Conservation (phyloP, 208 protist genomes). For the Tritrichomonas foetus region DNA sequence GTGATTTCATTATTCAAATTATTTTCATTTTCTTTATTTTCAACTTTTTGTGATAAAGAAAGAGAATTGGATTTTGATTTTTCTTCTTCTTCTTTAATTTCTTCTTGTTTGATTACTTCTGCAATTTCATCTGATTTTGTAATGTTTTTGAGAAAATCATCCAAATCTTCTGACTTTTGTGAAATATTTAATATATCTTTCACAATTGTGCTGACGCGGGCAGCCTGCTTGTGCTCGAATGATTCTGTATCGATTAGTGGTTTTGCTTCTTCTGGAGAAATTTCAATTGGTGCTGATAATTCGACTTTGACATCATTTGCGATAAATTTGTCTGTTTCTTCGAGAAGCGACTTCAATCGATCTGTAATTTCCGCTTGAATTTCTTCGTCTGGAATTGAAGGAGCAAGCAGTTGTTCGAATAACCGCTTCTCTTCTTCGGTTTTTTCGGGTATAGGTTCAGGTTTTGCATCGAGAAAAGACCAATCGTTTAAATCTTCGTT, state of each 20-base stretch:
- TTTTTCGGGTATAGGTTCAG: constrained; percentile 1
- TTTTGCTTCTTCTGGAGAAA: neutral
- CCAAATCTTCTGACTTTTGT: neutral
- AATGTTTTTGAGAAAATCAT: neutral
- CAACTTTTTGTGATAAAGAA: neutral
- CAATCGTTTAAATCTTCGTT: constrained; percentile 29
- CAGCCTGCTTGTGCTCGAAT: neutral
- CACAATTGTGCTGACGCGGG: neutral
- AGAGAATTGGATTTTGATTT: neutral
- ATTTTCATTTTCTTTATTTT: neutral
- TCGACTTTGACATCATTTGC: constrained; percentile 1
- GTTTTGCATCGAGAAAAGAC: constrained; percentile 30
- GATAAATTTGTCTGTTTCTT: neutral
- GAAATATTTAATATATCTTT: neutral
- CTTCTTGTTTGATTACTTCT: neutral
- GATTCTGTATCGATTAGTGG: neutral
- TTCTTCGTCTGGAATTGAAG: neutral
- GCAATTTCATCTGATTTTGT: constrained; percentile 22
- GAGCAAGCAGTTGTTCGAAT: neutral
- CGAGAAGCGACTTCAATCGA: neutral
- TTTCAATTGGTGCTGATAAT: neutral
- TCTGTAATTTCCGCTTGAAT: neutral
- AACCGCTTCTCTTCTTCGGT: constrained; percentile 23
- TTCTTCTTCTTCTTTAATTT: neutral
- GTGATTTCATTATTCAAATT: no score